Evolutionary conservation across 805 yeast species (phyloP), one percentile per base, ranked within the genome.

Genomic region (Candida schatavii): DNA sequence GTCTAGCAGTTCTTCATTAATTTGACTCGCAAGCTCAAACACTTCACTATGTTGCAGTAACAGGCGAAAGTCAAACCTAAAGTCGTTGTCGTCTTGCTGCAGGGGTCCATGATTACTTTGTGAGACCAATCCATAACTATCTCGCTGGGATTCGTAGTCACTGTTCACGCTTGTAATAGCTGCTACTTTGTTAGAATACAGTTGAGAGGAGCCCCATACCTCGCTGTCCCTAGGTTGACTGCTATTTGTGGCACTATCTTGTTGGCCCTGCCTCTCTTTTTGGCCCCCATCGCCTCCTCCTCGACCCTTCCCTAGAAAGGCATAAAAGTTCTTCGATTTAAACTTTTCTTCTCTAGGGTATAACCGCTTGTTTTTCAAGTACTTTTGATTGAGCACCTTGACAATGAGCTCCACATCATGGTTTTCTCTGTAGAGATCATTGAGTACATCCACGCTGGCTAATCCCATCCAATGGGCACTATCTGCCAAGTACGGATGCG

Each of bases 401-500:
- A 68, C 55, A 23, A 70, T 66, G 0, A 47, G 50, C 20, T 60
- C 61, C 23, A 66, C 53, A 31, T 68, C 66, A 11, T 52, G 64
- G 23, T 55, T 52, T 10, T 64, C 71, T 27, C 55, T 56, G 49
- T 64, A 69, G 40, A 70, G 44, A 20, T 66, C 70, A 46, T 70
- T 69, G 45, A 70, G 50, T 41, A 62, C 59, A 34, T 61, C 64
- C 10, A 55, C 45, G 31, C 62, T 56, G 3, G 70, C 58, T 11
- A 70, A 54, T 3, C 69, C 75, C 27, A 70, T 54, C 58, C 68
- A 70, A 41, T 68, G 70, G 3, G 74, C 74, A 43, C 67, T 70
- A 47, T 70, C 75, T 9, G 72, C 68, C 21, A 70, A 46, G 46
- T 70, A 70, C 1, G 75, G 75, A 49, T 69, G 72, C 3, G 72